phyloP scores from a whole-genome alignment of 129 eudicot genomes.

The Tagetes patula region DNA sequence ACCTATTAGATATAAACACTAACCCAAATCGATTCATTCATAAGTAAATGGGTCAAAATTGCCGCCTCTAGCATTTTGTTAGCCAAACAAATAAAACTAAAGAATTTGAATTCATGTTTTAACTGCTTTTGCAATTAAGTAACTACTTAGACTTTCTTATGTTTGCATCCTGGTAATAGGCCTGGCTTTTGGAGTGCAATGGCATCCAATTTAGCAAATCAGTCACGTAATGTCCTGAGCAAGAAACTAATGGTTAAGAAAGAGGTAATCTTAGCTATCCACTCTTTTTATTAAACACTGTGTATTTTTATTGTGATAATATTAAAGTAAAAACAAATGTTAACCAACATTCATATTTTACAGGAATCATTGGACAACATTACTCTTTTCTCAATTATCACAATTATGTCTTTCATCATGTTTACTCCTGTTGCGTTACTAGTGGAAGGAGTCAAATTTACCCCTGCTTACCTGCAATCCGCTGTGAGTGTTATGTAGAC shows the following conservation, averaged over 20 bases:
- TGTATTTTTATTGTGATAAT: background rate
- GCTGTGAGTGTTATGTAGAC: conserved; percentile 61
- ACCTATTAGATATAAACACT: background rate
- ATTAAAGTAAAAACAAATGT: background rate
- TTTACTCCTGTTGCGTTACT: conserved; percentile 65
- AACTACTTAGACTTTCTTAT: background rate
- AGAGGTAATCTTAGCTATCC: conserved; percentile 33
- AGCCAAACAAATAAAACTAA: background rate
- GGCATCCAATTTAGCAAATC: conserved; percentile 96
- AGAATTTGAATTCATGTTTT: background rate
- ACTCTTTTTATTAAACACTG: conserved; percentile 4
- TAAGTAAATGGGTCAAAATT: background rate
- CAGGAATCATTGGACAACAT: conserved; percentile 97
- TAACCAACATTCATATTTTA: conserved; percentile 10
- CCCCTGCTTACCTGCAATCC: conserved; percentile 79
- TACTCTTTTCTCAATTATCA: conserved; percentile 88
- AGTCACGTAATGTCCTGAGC: conserved; percentile 94
- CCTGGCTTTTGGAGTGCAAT: conserved; percentile 99
- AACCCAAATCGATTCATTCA: background rate
- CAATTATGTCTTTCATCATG: conserved; percentile 86
- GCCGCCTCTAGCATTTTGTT: background rate
- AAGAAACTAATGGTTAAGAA: conserved; percentile 95
- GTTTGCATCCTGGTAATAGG: conserved; percentile 41
- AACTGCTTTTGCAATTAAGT: background rate
- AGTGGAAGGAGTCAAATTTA: conserved; percentile 85